Conservation (phyloP, 164 flowering plant species). For the Piper longum region DNA sequence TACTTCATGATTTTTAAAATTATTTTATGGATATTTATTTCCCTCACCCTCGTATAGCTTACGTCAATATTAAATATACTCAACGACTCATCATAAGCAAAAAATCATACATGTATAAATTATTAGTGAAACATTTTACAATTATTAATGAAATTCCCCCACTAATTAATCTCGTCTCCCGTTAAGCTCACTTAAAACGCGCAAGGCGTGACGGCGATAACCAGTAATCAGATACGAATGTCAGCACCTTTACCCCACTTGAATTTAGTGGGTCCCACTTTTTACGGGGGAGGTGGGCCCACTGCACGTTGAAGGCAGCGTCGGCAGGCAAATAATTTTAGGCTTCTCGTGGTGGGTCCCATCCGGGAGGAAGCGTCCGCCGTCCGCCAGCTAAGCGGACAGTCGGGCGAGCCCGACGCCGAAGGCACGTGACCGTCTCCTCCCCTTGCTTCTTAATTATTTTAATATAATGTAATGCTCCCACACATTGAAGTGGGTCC, state of each 20-base stretch:
- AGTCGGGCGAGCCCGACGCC: neutral
- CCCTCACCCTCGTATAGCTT: no score
- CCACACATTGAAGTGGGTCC: neutral
- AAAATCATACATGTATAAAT: no score
- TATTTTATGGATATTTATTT: no score
- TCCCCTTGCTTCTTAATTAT: neutral
- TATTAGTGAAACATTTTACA: no score
- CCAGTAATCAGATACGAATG: neutral
- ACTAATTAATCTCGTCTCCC: no score
- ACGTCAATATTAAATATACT: no score
- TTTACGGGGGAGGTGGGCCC: neutral
- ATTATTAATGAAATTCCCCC: no score
- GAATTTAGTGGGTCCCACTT: no score
- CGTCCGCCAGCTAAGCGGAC: constrained; percentile 3
- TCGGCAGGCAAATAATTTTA: neutral
- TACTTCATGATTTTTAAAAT: no score
- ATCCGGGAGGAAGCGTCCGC: neutral
- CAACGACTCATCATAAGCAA: no score
- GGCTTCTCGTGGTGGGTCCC: neutral
- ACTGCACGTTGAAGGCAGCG: constrained; percentile 1
- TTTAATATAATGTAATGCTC: neutral
- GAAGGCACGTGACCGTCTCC: constrained; percentile 5
- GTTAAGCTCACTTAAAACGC: no score
- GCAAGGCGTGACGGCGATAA: no score
- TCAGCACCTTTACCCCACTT: constrained; percentile 1